phyloP scores from a whole-genome alignment of 2,329 filamentous ascomycete genomes.

The Beauveria rudraprayagi region DNA sequence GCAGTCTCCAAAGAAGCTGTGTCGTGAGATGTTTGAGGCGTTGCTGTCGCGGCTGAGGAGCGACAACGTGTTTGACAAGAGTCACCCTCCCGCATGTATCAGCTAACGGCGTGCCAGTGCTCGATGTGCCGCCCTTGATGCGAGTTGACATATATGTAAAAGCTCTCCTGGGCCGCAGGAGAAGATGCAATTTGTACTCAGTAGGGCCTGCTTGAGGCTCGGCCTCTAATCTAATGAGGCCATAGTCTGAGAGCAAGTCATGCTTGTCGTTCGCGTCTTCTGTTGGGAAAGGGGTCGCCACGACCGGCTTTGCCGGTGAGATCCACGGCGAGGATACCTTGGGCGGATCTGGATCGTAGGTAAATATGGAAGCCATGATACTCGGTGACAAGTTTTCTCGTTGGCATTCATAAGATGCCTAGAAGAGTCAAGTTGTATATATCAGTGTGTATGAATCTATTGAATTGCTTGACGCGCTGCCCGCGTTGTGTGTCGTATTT shows the following conservation, averaged over 20 bases:
- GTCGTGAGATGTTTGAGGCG: constrained; percentile 88
- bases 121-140: constrained; percentile 3
- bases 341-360: constrained; percentile 81
- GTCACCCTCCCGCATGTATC: constrained; percentile 1
- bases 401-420: neutral
- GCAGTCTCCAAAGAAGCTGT: constrained; percentile 86
- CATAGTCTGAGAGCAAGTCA: constrained; percentile 49
- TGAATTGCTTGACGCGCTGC: neutral
- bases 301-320: constrained; percentile 32
- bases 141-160: constrained; percentile 65
- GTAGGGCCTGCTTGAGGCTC: constrained; percentile 92
- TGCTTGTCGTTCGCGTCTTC: constrained; percentile 14
- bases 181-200: constrained; percentile 91
- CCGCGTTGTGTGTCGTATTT: neutral
- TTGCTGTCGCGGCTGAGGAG: constrained; percentile 68
- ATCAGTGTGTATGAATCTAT: neutral
- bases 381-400: neutral
- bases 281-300: neutral
- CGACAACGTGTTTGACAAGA: constrained; percentile 24
- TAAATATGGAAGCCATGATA: constrained; percentile 88
- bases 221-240: constrained; percentile 69
- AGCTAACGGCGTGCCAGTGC: constrained; percentile 3
- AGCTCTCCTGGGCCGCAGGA: constrained; percentile 68
- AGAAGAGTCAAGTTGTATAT: neutral
- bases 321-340: constrained; percentile 89